phyloP scores from a whole-genome alignment of 768 basidiomycete species.

The Russula compacta region DNA sequence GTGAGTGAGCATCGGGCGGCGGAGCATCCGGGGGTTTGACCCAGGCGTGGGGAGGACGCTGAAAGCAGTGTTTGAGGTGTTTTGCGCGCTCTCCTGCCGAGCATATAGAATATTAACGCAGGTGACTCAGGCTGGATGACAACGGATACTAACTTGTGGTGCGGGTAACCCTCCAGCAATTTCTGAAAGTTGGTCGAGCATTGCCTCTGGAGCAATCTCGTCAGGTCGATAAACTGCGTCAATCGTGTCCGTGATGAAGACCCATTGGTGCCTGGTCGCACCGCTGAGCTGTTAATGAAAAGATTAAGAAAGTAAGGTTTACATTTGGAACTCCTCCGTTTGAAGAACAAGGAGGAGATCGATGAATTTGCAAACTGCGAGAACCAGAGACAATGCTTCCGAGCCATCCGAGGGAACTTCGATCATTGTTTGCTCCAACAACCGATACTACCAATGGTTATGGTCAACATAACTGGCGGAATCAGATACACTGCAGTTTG shows the following conservation, averaged over 20 bases:
- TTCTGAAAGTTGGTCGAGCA: slow-evolving; percentile 87
- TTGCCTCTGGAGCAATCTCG: slow-evolving; percentile 72
- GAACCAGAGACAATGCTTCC: slow-evolving; percentile 71
- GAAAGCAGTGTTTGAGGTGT: neutral
- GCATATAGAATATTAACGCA: neutral
- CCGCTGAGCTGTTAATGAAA: neutral
- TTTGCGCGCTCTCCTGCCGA: slow-evolving; percentile 1
- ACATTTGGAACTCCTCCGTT: slow-evolving; percentile 98
- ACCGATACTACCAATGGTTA: slow-evolving; percentile 53
- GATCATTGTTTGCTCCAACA: slow-evolving; percentile 75
- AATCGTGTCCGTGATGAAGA: slow-evolving; percentile 95
- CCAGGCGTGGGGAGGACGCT: slow-evolving; percentile 18
- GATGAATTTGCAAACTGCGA: slow-evolving; percentile 89
- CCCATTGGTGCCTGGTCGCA: slow-evolving; percentile 83
- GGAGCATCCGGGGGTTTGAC: slow-evolving; percentile 40
- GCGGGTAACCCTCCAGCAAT: slow-evolving; percentile 61
- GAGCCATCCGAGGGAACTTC: slow-evolving; percentile 71
- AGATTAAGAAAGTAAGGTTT: slow-evolving; percentile 8
- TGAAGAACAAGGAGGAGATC: slow-evolving; percentile 89
- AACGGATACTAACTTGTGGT: slow-evolving; percentile 24
- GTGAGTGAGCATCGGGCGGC: slow-evolving; percentile 62
- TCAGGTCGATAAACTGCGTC: slow-evolving; percentile 89
- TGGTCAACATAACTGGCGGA: neutral
- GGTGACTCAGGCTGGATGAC: neutral
- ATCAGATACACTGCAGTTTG: neutral